These are phyloP conservation scores for Ceratopteris richardii DNA, from an alignment of 75 land plant genomes.

Conservation along the genomic window DNA sequence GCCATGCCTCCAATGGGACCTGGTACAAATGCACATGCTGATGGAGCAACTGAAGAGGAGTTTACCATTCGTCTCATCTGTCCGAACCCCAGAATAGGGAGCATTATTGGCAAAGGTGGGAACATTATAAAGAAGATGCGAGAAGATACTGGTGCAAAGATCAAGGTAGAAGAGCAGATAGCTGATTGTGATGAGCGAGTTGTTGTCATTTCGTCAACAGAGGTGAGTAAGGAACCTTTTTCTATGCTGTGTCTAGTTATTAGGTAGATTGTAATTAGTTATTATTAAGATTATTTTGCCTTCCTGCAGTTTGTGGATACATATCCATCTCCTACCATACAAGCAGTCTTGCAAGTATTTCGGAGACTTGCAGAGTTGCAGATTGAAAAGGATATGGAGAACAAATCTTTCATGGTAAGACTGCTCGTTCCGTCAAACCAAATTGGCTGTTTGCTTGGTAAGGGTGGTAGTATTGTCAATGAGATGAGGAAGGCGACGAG, in stretches of 20 bases:
- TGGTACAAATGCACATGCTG: slow-evolving; percentile 2
- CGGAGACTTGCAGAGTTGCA: not conserved
- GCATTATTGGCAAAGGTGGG: slow-evolving; percentile 77
- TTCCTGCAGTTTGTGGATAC: slow-evolving; percentile 53
- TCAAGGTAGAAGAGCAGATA: slow-evolving; percentile 43
- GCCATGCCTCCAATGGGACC: slow-evolving; percentile 11
- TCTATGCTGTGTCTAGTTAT: no score
- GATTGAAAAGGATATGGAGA: slow-evolving; percentile 6
- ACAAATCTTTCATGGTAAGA: slow-evolving; percentile 14
- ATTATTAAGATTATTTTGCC: not conserved
- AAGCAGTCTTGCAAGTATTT: slow-evolving; percentile 61
- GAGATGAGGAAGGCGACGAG: slow-evolving; percentile 54
- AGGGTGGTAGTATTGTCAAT: slow-evolving; percentile 41
- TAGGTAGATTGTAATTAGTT: no score
- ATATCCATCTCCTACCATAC: slow-evolving; percentile 53
- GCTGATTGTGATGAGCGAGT: slow-evolving; percentile 54
- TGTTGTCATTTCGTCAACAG: slow-evolving; percentile 43
- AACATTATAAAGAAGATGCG: slow-evolving; percentile 44
- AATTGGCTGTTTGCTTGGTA: slow-evolving; percentile 55
- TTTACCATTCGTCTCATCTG: slow-evolving; percentile 57
- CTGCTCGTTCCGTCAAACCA: slow-evolving; percentile 52
- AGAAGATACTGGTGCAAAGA: slow-evolving; percentile 59
- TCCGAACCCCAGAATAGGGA: slow-evolving; percentile 60
- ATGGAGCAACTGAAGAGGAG: slow-evolving; percentile 20
- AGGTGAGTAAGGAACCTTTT: slow-evolving; percentile 19